Evolutionary conservation across 225 moss, liverwort and hornwort genomes (phyloP), one percentile per base, ranked within the genome.

Genomic region (Marchantia paleacea): DNA sequence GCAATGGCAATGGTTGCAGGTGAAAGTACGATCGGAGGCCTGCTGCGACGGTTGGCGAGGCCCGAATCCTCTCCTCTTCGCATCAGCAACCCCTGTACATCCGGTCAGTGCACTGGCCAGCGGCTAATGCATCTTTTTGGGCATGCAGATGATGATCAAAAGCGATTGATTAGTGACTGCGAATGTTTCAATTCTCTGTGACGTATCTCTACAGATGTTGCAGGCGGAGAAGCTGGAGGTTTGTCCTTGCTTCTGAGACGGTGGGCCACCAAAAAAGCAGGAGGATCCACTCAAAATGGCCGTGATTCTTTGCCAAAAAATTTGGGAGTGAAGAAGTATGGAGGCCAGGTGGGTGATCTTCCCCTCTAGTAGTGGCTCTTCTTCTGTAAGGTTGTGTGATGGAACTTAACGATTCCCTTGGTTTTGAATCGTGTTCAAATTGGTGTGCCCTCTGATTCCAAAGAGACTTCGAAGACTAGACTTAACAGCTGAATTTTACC

Each of bases 261-360:
- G 68, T 94, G 93, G 96, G 97, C 94, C 58, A 97, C 92, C 7
- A 95, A 95, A 83, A 94, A 99, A 79, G 93, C 92, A 12, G 93
- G 97, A 86, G 97, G 93, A 20, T 99, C 91, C 10, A 91, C 93
- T 26, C 90, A 95, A 76, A 99, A 92, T 81, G 93, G 95, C 12
- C 92, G 92, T 52, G 93, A 95, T 84, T 92, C 90, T 12, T 84
- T 85, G 49, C 95, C 95, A 7, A 91, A 99, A 64, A 92, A 94
- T 67, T 89, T 95, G 58, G 93, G 92, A 52, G 90, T 99, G 71
- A 99, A 99, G 85, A 95, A 95, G 78, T 91, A 83, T 13, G 93
- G 93, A 54, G 95, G 95, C 65, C 91, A 99, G 92, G 94, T 93
- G 29, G 8, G 78, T 71, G 3, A 72, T 51, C 19, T n/a, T 62